Base-by-base conservation (phyloP, 2,329 filamentous ascomycete species). In the Microdochium trichocladiopsis region DNA sequence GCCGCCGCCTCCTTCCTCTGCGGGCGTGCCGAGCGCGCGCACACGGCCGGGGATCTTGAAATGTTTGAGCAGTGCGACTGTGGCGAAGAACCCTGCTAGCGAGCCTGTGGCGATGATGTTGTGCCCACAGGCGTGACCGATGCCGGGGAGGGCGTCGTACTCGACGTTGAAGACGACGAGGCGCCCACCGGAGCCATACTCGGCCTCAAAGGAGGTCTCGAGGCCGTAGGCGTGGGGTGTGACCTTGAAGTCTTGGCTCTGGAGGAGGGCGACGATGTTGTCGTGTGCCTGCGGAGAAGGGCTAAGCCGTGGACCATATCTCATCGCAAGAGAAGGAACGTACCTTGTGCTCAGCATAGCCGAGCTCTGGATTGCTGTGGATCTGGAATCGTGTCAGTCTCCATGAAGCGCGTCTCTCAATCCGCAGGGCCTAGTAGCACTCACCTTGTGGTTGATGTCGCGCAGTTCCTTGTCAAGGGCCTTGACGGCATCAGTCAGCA, bases 221-320 rank as follows among this genome's bases (percentile, higher is more conserved):
- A 82, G 57, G 2, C 74, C 78, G 57, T 78, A 79, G 0, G 77
- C 73, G 50, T 77, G 71, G 1, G 71, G 70, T 4, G 66, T 75
- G 6, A 80, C 75, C 0, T 59, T 53, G 57, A 75, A 78, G 0
- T 74, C 78, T 3, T 60, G 55, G 10, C 14, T 21, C 41, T 72
- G 66, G 1, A 82, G 65, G 36, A 75, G 69, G 4, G 63, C 56
- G 16, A 71, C 71, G 48, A 82, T 73, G 8, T 66, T 69, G 37
- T 78, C 71, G 55, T 81, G 77, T 9, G 79, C 79, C 41, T 45
- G 10, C 22, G 16, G 12, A 22, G n/a, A 45, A 18, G 41, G 9
- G 10, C 4, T 45, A 16, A 18, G 9, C 4, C 41, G 9, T 23
- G 14, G 41, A n/a, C 11, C 14, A 12, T 21, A 21, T 21, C 10